These are phyloP conservation scores for Xylaria cubensis DNA, from an alignment of 495 filamentous ascomycete genomes.

Conservation along the genomic window DNA sequence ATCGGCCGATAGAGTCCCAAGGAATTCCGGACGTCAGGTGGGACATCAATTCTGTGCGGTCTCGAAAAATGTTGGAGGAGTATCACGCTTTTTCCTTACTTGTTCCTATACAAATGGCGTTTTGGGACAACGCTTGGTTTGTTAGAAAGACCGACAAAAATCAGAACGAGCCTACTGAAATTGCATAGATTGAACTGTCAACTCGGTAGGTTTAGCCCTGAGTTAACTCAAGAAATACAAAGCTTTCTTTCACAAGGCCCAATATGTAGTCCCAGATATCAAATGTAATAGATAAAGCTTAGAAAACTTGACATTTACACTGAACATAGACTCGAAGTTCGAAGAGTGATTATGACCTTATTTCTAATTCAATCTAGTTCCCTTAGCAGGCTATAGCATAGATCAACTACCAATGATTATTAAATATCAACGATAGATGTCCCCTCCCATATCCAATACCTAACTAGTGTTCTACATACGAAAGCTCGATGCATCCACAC, in stretches of 20 bases:
- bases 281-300: background rate
- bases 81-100: background rate
- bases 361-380: background rate
- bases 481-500: background rate
- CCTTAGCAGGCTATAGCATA: background rate
- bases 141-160: background rate
- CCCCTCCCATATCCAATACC: background rate
- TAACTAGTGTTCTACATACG: background rate
- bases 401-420: background rate
- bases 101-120: background rate
- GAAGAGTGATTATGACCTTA: background rate
- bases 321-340: background rate
- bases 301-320: background rate
- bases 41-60: background rate
- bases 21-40: background rate
- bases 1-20: background rate
- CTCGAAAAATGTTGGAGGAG: conserved; percentile 1
- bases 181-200: background rate
- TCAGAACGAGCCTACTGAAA: background rate
- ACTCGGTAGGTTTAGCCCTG: background rate
- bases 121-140: conserved; percentile 13
- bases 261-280: too few species aligned
- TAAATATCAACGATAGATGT: background rate
- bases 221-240: background rate
- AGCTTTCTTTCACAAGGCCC: background rate